These are phyloP conservation scores for Colletotrichum kahawae DNA, from an alignment of 2,329 filamentous ascomycete genomes.

Conservation along the genomic window DNA sequence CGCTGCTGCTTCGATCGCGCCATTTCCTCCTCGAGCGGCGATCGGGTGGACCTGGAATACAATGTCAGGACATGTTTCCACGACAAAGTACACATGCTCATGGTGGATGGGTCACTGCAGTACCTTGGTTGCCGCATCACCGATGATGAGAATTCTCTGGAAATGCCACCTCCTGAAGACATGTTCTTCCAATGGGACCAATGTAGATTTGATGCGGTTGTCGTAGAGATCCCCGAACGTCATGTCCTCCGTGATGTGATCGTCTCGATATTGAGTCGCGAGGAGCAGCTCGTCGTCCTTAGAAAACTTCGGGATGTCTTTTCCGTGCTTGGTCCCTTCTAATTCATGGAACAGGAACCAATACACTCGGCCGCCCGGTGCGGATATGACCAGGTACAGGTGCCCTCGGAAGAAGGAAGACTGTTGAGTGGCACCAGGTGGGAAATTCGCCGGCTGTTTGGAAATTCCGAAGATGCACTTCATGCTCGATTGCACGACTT, in stretches of 20 bases:
- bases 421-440: background rate
- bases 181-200: conserved; percentile 33
- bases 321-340: conserved; percentile 29
- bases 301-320: conserved; percentile 38
- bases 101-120: background rate
- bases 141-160: conserved; percentile 41
- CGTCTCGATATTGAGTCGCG: conserved; percentile 25
- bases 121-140: conserved; percentile 47
- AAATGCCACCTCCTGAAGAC: conserved; percentile 42
- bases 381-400: conserved; percentile 32
- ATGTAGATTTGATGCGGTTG: conserved; percentile 28
- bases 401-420: conserved; percentile 20
- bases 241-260: conserved; percentile 25
- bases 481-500: background rate
- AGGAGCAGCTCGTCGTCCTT: conserved; percentile 34
- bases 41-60: conserved; percentile 25
- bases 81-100: background rate
- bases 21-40: conserved; percentile 28
- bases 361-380: conserved; percentile 34
- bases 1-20: conserved; percentile 27
- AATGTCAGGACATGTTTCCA: background rate
- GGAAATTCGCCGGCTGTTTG: background rate
- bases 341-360: conserved; percentile 40
- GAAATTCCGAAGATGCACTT: conserved; percentile 44
- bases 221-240: conserved; percentile 35